Evolutionary conservation across 208 protist species (phyloP), one percentile per base, ranked within the genome.

Genomic region (Borovskyia barvae): DNA sequence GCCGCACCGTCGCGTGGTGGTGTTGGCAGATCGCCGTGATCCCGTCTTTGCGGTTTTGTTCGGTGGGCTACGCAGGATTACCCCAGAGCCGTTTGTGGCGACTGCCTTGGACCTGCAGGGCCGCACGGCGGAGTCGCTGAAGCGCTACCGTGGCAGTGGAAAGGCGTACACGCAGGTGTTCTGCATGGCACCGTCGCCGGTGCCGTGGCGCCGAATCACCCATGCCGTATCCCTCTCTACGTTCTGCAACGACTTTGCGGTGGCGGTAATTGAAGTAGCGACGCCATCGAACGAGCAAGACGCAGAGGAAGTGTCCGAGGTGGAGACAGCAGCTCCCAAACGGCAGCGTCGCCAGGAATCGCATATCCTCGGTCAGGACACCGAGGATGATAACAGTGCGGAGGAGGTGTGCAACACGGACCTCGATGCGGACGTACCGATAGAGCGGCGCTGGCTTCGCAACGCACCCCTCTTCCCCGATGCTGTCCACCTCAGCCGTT

Each of bases 11-110:
- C 76, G 83, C 12, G 80, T 78, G 3, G 47, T 85, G 12, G 36
- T 90, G 22, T 55, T 78, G 1, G 74, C 76, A 26, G 82, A 90
- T 57, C 62, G 73, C 24, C 33, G 55, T 30, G 77, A 78, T 15
- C 79, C 78, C 0, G 45, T 58, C 19, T 86, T 90, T 69, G 68
- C 47, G 9, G 55, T 84, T 28, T 12, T 75, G 14, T 59, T 73
- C 17, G 75, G 65, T 1, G 50, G 75, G 19, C 12, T 35, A 17
- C 62, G 49, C 12, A 29, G 37, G 11, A 35, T 47, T 39, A 60
- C 35, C 15, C 54, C 64, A 5, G 64, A 71, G 41, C 64, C 42
- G 6, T 63, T 35, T 29, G 54, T 66, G 19, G 56, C 50, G 48
- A 39, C 48, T 12, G 22, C 56, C 37, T 22, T 61, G 35, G 46